Evolutionary conservation across 371 early-diverging fungal species (phyloP), one percentile per base, ranked within the genome.

Genomic region (Mucor circinelloides): DNA sequence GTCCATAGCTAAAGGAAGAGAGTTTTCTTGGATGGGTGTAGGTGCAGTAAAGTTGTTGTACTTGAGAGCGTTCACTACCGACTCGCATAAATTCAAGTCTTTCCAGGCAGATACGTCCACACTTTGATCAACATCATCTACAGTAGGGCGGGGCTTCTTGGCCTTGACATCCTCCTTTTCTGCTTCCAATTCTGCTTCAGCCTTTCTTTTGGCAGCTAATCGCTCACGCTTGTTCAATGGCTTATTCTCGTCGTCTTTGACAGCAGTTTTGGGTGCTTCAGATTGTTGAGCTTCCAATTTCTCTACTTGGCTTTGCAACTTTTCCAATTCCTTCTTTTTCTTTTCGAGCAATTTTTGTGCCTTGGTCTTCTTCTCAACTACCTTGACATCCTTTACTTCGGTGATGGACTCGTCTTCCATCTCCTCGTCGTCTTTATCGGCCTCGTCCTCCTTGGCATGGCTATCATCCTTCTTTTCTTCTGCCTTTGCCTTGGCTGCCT

Each of bases 11-110:
- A 89, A 69, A 13, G 93, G 90, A 42, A 99, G 84, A 9, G 95
- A 85, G 66, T 94, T 83, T 12, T 87, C 81, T 84, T 99, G 99
- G 69, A 99, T 99, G 25, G 93, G 92, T 1, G 99, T 99, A 3
- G 99, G 99, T 21, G 78, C 69, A 1, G 74, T 65, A 68, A 96
- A 98, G 19, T 88, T 82, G 21, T 88, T 86, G 19, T 89, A 85
- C 60, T 84, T 80, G 27, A 97, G 80, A 0, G 88, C 95, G 46
- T 90, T 79, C 27, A 87, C 73, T 50, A 97, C 78, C 19, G 68
- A 60, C 0, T 84, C 66, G 6, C 83, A 74, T 7, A 95, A 65
- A 0, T 84, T 80, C 21, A 88, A 72, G 0, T 56, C 44, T 10
- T 79, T 64, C 93, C 91, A 92, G 7, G 82, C 85, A 17, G 88